A percentile compares a stretch with the other conserved stretches of the same genome.
Conservation (phyloP, 345 rosid species). For the Ceriops zippeliana region DNA sequence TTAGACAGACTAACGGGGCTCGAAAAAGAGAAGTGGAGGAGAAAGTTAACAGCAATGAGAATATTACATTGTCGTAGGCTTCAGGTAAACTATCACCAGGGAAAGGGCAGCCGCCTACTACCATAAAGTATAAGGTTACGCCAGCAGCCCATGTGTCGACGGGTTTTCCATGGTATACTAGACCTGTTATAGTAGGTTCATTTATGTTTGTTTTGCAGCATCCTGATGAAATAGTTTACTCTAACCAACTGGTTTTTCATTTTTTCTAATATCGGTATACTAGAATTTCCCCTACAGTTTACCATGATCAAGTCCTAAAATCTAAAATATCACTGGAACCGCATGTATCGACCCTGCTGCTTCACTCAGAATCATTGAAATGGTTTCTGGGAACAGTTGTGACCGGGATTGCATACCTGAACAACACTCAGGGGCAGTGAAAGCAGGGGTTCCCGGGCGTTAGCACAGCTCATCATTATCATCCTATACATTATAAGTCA, state of each 20-base stretch:
- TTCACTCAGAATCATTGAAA: background rate
- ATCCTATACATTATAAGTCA: background rate
- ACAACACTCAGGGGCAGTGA: slow-evolving; percentile 4
- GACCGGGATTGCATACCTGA: background rate
- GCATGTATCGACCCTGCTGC: background rate
- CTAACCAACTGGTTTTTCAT: too few species aligned
- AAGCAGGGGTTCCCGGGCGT: background rate
- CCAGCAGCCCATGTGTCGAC: slow-evolving; percentile 20
- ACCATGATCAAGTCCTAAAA: too few species aligned
- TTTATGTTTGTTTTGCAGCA: background rate
- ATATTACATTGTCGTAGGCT: background rate
- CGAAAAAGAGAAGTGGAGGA: background rate
- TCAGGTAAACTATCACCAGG: slow-evolving; percentile 13
- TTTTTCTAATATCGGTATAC: too few species aligned
- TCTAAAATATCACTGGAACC: background rate
- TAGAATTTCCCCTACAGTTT: too few species aligned
- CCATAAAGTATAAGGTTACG: slow-evolving; percentile 12
- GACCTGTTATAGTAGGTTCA: background rate
- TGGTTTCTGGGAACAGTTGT: background rate
- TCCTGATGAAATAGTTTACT: too few species aligned
- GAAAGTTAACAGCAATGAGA: background rate
- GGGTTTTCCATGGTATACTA: background rate
- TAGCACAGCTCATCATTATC: background rate
- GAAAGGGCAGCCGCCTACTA: slow-evolving; percentile 12
- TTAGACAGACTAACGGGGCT: background rate